Evolutionary conservation across 176 grass and related monocot genomes (phyloP).

Genomic region (Avena sativa): DNA sequence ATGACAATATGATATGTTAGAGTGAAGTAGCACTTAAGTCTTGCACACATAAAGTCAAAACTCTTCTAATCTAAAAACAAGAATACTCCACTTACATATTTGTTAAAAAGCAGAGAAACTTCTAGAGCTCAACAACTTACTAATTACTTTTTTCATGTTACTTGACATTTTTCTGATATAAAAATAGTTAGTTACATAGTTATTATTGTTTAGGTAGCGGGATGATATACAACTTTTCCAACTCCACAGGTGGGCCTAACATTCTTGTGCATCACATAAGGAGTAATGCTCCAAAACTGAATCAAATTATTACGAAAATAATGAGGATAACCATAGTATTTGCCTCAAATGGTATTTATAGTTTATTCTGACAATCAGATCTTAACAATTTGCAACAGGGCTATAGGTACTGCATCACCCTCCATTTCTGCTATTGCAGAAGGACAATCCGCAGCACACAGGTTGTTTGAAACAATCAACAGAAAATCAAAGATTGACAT

Average conservation of each 20-base stretch:
- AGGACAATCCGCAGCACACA: slow-evolving; percentile 73
- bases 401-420: slow-evolving; percentile 71
- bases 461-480: slow-evolving; percentile 65
- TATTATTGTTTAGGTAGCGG: background rate
- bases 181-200: background rate
- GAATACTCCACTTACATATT: background rate
- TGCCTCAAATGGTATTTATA: background rate
- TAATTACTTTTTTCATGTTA: background rate
- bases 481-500: slow-evolving; percentile 74
- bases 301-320: slow-evolving; percentile 17
- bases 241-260: too few species aligned
- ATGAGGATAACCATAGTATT: background rate
- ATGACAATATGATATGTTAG: slow-evolving; percentile 15
- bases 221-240: background rate
- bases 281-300: slow-evolving; percentile 20
- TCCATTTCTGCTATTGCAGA: slow-evolving; percentile 78
- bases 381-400: slow-evolving; percentile 50
- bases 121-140: background rate
- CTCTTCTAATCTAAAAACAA: background rate
- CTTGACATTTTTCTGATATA: background rate
- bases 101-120: background rate
- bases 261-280: too few species aligned
- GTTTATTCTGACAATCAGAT: background rate
- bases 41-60: background rate
- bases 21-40: background rate